A percentile compares a stretch with the other conserved stretches of the same genome.
phyloP scores from a whole-genome alignment of 1,284 basidiomycete species.

The Leccinum colubrinum region DNA sequence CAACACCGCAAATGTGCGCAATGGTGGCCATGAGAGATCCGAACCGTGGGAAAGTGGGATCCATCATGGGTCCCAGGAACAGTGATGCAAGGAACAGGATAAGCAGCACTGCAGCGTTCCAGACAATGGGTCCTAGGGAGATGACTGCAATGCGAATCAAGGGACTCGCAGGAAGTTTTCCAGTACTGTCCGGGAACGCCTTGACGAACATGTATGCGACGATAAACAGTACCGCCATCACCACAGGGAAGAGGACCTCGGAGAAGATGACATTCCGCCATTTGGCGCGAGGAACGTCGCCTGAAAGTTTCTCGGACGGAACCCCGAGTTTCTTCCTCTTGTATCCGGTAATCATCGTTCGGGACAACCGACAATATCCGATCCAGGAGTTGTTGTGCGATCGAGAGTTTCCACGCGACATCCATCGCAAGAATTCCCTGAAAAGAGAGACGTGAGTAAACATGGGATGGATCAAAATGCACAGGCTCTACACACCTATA shows the following conservation, averaged over 20 bases:
- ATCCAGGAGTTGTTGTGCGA: conserved; percentile 99
- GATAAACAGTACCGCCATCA: conserved; percentile 81
- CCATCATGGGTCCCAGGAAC: conserved; percentile 91
- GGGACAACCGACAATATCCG: conserved; percentile 91
- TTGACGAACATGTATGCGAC: conserved; percentile 91
- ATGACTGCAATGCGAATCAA: conserved; percentile 93
- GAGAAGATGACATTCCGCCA: conserved; percentile 89
- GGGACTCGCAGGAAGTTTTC: conserved; percentile 65
- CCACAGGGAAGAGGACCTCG: conserved; percentile 84
- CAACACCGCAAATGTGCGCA: conserved; percentile 75
- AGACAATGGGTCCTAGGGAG: conserved; percentile 92
- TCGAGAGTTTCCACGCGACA: conserved; percentile 94
- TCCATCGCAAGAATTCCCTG: conserved; percentile 94
- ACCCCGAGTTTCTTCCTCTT: conserved; percentile 95
- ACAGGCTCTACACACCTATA: conserved; percentile 62
- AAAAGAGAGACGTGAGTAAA: conserved; percentile 7
- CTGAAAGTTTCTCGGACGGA: conserved; percentile 92
- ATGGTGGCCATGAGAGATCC: conserved; percentile 89
- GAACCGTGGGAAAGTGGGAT: conserved; percentile 81
- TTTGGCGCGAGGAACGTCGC: conserved; percentile 86
- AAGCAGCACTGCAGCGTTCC: conserved; percentile 89
- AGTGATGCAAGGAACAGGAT: conserved; percentile 87
- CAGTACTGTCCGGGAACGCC: conserved; percentile 74
- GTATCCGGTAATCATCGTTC: conserved; percentile 96
- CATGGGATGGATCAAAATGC: conserved; percentile 2